Evolutionary conservation across 306 rosid genomes (phyloP), one percentile per base, ranked within the genome.

Genomic region (Echinosophora koreensis): DNA sequence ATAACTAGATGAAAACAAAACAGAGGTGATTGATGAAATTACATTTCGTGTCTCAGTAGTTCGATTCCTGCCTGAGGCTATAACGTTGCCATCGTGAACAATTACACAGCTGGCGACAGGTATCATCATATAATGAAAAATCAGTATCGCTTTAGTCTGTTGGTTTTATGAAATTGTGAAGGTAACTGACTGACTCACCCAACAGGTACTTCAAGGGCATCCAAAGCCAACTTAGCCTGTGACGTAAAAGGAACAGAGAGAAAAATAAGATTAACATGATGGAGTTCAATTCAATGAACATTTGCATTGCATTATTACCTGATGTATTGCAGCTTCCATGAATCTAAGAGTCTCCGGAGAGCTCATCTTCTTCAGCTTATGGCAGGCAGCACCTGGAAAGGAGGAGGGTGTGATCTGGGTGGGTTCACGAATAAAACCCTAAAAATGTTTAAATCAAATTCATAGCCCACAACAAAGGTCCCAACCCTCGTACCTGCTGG

Each of bases 31-130:
- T 35, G 62, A 61, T 59, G 49, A 73, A 50, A 81, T 83, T 87
- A 92, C 99, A 76, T 95, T 89, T 73, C 94, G 90, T 11, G 97
- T 86, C 91, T 92, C 94, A 2, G 77, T 92, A 38, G 99, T 89
- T 69, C 85, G 88, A 67, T 95, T 95, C 81, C 99, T 90, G 82
- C 99, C 99, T 0, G 85, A 83, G 70, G 99, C 84, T 68, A 95
- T 77, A 73, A 87, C 91, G 74, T 86, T 87, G 38, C 88, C 96
- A 74, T 88, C 91, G 71, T 88, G 90, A 85, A 91, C 91, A 78
- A 95, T 84, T 73, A 92, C 96, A 82, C 96, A 92, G 39, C 93
- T 92, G 87, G 61, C 66, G 82, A 76, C 58, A 86, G 54, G 85
- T 63, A 57, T 55, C 47, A 37, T 50, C n/a, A n/a, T n/a, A n/a